A percentile compares a stretch with the other conserved stretches of the same genome.
These are phyloP conservation scores for Dryadomyces quercivorus DNA, from an alignment of 2,329 filamentous ascomycete species.

Conservation along the genomic window DNA sequence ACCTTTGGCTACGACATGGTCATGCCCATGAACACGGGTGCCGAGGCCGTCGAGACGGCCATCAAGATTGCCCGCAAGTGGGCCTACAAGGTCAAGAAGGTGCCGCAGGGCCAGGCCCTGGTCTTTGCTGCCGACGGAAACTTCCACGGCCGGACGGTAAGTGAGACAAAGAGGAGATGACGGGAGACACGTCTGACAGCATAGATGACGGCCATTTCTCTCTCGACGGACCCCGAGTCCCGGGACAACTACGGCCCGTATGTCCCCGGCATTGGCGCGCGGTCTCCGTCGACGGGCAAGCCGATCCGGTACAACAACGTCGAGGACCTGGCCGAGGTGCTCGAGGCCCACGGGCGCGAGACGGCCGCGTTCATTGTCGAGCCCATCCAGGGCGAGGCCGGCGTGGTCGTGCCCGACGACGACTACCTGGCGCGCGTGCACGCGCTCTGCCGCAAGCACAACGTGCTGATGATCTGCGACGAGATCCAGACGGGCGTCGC, in stretches of 20 bases:
- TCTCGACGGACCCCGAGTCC: conserved; percentile 91
- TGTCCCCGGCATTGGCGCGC: conserved; percentile 74
- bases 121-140: conserved; percentile 81
- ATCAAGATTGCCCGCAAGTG: conserved; percentile 96
- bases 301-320: conserved; percentile 80
- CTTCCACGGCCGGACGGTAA: conserved; percentile 89
- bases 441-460: conserved; percentile 85
- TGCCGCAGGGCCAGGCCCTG: conserved; percentile 70
- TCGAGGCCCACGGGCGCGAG: conserved; percentile 70
- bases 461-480: conserved; percentile 91
- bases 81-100: conserved; percentile 93
- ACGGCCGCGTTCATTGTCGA: conserved; percentile 91
- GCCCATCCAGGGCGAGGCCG: conserved; percentile 94
- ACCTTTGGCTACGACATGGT: conserved; percentile 97
- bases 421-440: conserved; percentile 73
- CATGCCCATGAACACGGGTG: conserved; percentile 94
- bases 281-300: conserved; percentile 62
- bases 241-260: conserved; percentile 96
- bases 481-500: conserved; percentile 98
- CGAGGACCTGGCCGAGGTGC: conserved; percentile 62
- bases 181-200: too few relatives aligned
- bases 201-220: conserved; percentile 92
- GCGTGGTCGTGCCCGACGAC: conserved; percentile 87
- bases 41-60: conserved; percentile 89
- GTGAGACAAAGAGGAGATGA: conserved; percentile 56